A percentile compares a stretch with the other conserved stretches of the same genome.
Evolutionary conservation across 2,329 filamentous ascomycete genomes (phyloP).

Genomic region (Dothiorella sarmentorum): DNA sequence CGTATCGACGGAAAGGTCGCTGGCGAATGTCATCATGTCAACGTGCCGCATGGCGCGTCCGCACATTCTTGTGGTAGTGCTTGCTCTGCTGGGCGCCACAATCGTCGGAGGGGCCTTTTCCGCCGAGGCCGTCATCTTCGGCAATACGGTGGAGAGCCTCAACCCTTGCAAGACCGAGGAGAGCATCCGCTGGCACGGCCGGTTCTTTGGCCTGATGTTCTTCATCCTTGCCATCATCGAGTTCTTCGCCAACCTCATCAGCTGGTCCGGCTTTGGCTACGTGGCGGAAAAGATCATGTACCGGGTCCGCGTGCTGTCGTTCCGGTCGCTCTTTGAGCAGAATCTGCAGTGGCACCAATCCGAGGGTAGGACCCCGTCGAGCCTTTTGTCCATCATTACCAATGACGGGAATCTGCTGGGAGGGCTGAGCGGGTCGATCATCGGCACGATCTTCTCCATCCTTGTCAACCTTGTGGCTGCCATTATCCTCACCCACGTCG

Average conservation of each 20-base stretch:
- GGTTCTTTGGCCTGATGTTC: slow-evolving; percentile 57
- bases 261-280: slow-evolving; percentile 56
- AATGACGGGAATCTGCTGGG: slow-evolving; percentile 65
- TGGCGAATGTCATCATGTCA: slow-evolving; percentile 17
- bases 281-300: slow-evolving; percentile 64
- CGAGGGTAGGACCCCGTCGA: slow-evolving; percentile 57
- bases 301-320: slow-evolving; percentile 59
- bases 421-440: slow-evolving; percentile 66
- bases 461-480: slow-evolving; percentile 65
- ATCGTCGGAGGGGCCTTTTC: slow-evolving; percentile 58
- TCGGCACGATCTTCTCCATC: slow-evolving; percentile 67
- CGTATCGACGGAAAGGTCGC: slow-evolving; percentile 18
- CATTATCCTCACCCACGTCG: slow-evolving; percentile 65
- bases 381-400: slow-evolving; percentile 65
- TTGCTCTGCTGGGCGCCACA: slow-evolving; percentile 50
- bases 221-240: slow-evolving; percentile 60
- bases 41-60: slow-evolving; percentile 31
- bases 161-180: slow-evolving; percentile 51
- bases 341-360: slow-evolving; percentile 70
- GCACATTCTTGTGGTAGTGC: slow-evolving; percentile 42
- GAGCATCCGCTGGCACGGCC: slow-evolving; percentile 49
- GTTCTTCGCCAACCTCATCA: slow-evolving; percentile 59
- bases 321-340: slow-evolving; percentile 63
- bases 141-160: slow-evolving; percentile 56
- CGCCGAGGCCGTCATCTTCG: slow-evolving; percentile 58